These are phyloP conservation scores for Herpotrichia juniperi DNA, from an alignment of 2,329 filamentous ascomycete genomes.

Conservation along the genomic window DNA sequence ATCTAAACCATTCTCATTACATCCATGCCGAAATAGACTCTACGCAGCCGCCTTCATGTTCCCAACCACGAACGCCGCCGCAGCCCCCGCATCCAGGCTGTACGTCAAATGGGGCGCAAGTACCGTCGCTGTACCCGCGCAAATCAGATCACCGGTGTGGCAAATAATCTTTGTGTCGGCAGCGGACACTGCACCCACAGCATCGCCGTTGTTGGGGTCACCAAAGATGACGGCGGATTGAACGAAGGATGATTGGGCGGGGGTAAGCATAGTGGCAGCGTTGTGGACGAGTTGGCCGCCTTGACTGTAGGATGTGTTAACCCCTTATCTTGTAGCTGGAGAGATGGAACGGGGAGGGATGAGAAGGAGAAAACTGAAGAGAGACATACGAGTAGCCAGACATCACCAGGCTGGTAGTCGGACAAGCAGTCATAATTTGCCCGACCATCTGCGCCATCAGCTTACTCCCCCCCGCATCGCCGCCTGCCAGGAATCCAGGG, in stretches of 20 bases:
- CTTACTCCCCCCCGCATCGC: slow-evolving; percentile 51
- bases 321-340: background rate
- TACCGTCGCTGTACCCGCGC: slow-evolving; percentile 34
- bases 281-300: slow-evolving; percentile 54
- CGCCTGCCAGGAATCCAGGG: slow-evolving; percentile 54
- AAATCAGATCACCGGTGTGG: slow-evolving; percentile 43
- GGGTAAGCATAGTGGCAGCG: slow-evolving; percentile 34
- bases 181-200: slow-evolving; percentile 38
- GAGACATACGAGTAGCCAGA: slow-evolving; percentile 54
- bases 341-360: background rate
- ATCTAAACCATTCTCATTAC: no score
- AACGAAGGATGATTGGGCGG: slow-evolving; percentile 6
- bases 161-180: slow-evolving; percentile 42
- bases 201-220: slow-evolving; percentile 42
- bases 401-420: slow-evolving; percentile 54
- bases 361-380: slow-evolving; percentile 17
- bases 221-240: slow-evolving; percentile 42
- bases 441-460: slow-evolving; percentile 51
- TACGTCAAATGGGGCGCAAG: slow-evolving; percentile 44
- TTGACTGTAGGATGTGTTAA: slow-evolving; percentile 28
- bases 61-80: slow-evolving; percentile 37
- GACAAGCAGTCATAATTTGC: slow-evolving; percentile 51
- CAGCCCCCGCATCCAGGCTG: slow-evolving; percentile 33
- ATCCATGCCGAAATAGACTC: no score
- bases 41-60: slow-evolving; percentile 5